Conservation (phyloP, 2,329 filamentous ascomycete species). For the Cercospora sesami region DNA sequence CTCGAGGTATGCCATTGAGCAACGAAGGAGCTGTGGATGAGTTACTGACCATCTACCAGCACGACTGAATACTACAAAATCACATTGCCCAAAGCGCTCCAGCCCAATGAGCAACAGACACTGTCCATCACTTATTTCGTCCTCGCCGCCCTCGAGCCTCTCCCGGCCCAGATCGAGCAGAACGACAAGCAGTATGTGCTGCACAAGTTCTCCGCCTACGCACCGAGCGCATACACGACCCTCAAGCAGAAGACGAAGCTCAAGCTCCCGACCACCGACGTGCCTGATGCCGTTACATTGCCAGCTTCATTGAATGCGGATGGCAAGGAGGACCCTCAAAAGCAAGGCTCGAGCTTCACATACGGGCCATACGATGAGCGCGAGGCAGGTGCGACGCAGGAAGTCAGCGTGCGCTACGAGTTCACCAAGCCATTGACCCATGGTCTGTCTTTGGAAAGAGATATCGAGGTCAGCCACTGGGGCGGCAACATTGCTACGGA, state of each 20-base stretch:
- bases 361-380: conserved; percentile 88
- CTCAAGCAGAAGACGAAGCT: conserved; percentile 96
- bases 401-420: conserved; percentile 82
- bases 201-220: conserved; percentile 83
- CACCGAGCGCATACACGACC: conserved; percentile 78
- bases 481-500: conserved; percentile 94
- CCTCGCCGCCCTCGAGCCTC: conserved; percentile 74
- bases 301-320: conserved; percentile 58
- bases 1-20: conserved; percentile 48
- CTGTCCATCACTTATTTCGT: conserved; percentile 83
- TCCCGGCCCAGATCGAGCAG: conserved; percentile 81
- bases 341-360: conserved; percentile 79
- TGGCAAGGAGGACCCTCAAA: conserved; percentile 69
- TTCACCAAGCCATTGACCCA: conserved; percentile 90
- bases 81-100: conserved; percentile 72
- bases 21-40: background rate
- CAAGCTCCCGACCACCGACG: conserved; percentile 75
- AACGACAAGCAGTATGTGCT: conserved; percentile 81
- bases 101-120: conserved; percentile 75
- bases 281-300: conserved; percentile 75
- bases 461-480: conserved; percentile 96
- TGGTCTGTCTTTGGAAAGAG: conserved; percentile 76
- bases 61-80: conserved; percentile 75
- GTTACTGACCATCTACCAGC: conserved; percentile 31
- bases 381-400: conserved; percentile 71